Percentiles rank a stretch among this genome's conserved stretches.
Conservation (phyloP, 2,329 filamentous ascomycete species). For the Trichoderma harzianum region DNA sequence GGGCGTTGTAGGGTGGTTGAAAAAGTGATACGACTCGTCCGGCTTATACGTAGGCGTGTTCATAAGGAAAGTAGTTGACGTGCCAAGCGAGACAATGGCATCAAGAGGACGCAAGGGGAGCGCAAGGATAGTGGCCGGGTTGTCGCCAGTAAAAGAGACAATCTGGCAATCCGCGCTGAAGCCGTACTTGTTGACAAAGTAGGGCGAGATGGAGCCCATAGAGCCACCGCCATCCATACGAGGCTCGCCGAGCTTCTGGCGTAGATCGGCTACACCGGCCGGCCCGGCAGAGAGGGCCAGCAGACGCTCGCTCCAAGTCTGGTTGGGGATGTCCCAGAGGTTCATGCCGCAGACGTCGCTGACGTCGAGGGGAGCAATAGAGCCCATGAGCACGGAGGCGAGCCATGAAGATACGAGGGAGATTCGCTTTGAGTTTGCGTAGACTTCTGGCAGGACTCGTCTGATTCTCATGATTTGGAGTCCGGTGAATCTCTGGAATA, state of each 20-base stretch:
- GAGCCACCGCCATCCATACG: conserved; percentile 75
- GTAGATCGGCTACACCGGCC: conserved; percentile 60
- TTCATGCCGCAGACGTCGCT: conserved; percentile 97
- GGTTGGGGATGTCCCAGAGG: conserved; percentile 80
- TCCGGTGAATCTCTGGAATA: conserved; percentile 80
- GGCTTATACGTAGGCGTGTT: conserved; percentile 88
- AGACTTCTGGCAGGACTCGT: conserved; percentile 74
- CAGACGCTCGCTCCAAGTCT: conserved; percentile 70
- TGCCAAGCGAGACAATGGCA: conserved; percentile 91
- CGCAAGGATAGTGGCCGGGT: conserved; percentile 90
- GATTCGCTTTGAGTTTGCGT: conserved; percentile 76
- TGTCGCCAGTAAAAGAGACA: conserved; percentile 89
- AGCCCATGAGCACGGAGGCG: conserved; percentile 82
- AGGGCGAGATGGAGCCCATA: conserved; percentile 71
- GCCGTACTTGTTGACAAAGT: conserved; percentile 76
- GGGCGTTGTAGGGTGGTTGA: conserved; percentile 90
- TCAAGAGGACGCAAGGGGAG: conserved; percentile 83
- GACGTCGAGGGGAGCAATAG: conserved; percentile 85
- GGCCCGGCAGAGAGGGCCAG: conserved; percentile 70
- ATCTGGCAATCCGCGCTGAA: conserved; percentile 74
- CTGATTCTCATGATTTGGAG: conserved; percentile 90
- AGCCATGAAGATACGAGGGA: conserved; percentile 95
- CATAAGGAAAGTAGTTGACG: conserved; percentile 97
- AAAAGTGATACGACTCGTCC: conserved; percentile 91
- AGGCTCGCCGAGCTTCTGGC: conserved; percentile 75